Evolutionary conservation across 192 early-diverging fungal species (phyloP), one percentile per base, ranked within the genome.

Genomic region (Coemansia sp.): DNA sequence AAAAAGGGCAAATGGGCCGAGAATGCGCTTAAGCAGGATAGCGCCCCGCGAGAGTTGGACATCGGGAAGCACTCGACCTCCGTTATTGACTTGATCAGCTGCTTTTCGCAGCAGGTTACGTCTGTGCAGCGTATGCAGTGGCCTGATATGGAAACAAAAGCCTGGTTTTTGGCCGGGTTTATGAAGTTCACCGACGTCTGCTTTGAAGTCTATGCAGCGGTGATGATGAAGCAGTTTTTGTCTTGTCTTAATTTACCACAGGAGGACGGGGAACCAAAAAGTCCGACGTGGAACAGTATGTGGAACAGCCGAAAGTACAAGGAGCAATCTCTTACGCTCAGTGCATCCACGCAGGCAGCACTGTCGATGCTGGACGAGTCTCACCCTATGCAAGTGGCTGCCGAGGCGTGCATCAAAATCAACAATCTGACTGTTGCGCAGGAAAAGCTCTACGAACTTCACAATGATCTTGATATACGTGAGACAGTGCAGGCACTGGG

Each of bases 51-150:
- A 10, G 71, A 68, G 56, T 53, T 76, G 54, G 67, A 60, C 7
- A 65, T 71, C 21, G 71, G 71, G 49, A 77, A 78, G 62, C 80
- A 81, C 49, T 84, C 82, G 28, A 76, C 82, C 16, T 84, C 82
- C 4, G 82, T 78, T 19, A 72, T 78, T 44, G 82, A 84, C 22
- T 47, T 84, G 49, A 32, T 74, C 49, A 72, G 62, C 25, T 74
- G 75, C 56, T 78, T 84, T 31, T 68, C 74, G 31, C 74, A 78
- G 66, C 82, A 81, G 12, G 75, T 66, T n/a, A 65, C 67, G 7
- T 71, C 63, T 23, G 52, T 69, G 23, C 67, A 62, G 30, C 66
- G 61, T 4, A 65, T 84, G 25, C 49, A 66, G 28, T 84, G 82
- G 82, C 82, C 82, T 0, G 78, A 84, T 38, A 31, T 71, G 49